Evolutionary conservation across 78 protist species (phyloP).

Genomic region (Dictyostelium discoideum): DNA sequence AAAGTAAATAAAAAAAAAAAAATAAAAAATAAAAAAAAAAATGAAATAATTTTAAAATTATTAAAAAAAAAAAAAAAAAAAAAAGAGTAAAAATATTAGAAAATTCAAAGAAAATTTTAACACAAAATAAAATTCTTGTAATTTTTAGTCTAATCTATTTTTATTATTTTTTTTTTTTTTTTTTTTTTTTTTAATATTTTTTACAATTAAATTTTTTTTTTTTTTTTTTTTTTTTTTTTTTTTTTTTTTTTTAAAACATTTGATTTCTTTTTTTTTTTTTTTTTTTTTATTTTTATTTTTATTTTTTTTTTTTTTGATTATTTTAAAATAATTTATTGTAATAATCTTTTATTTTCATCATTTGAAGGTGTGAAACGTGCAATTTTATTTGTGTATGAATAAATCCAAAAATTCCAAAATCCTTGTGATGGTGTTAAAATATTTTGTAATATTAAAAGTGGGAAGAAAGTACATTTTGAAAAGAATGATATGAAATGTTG

Average conservation of each 20-base stretch:
- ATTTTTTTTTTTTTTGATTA: neutral
- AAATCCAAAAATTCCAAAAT: constrained; percentile 43
- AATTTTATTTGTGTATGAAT: constrained; percentile 23
- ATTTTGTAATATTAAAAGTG: constrained; percentile 51
- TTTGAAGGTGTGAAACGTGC: neutral
- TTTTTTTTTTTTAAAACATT: neutral
- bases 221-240: neutral
- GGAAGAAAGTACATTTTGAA: constrained; percentile 50
- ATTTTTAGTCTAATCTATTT: too few species aligned
- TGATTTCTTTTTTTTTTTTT: neutral
- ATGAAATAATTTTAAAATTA: too few species aligned
- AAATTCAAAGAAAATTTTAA: too few species aligned
- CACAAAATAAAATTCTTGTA: too few species aligned
- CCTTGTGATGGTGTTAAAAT: constrained; percentile 49
- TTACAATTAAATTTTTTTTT: neutral
- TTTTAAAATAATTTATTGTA: neutral
- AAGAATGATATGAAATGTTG: constrained; percentile 68
- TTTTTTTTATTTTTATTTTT: neutral
- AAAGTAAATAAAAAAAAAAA: too few species aligned
- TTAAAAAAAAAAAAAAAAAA: too few species aligned
- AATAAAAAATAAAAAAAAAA: too few species aligned
- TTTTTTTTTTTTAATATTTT: too few species aligned
- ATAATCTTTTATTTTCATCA: constrained; percentile 14
- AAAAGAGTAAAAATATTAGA: too few species aligned
- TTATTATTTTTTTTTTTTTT: too few species aligned